Base-by-base conservation (phyloP, 768 basidiomycete species). In the Cystofilobasidium capitatum region DNA sequence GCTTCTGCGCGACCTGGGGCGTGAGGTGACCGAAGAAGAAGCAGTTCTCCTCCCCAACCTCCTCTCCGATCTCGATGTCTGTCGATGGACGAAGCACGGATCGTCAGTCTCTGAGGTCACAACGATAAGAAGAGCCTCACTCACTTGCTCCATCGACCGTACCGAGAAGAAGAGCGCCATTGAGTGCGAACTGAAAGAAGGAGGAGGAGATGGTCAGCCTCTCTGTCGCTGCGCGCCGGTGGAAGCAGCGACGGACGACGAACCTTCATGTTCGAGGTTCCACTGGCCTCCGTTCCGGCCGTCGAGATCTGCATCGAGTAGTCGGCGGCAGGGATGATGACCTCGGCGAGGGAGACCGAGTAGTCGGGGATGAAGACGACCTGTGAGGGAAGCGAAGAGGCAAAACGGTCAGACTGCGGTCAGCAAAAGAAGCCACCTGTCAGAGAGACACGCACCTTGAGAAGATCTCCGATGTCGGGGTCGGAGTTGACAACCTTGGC, bases 281-380 rank as follows among this genome's bases (percentile, higher is more conserved):
- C 71, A n/a, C 75, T 75, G 29, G 79, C 79, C 75, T 97, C 92
- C 2, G 94, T 97, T 42, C 94, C 94, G 3, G 94, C 96, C 17
- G 94, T 98, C 29, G 89, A 92, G 77, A 99, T 97, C 77, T 98
- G 94, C 75, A 96, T 90, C 70, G 85, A 87, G 79, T 97, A 88
- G 76, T 98, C 92, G 35, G 88, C 87, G 16, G 94, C 89, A 70
- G 88, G 89, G 69, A 91, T 88, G 71, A 92, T 81, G 29, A 92
- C 79, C 74, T 91, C 89, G 0, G 89, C 88, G 55, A 88, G 77
- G 55, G 87, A 87, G 44, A 77, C 90, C 1, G 86, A 88, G 79
- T 99, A 99, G 76, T 98, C 94, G 0, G 96, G 93, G 24, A 99
- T 82, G 87, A 98, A 98, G 81, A 87, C 89, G 69, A 98, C 33